Base-by-base conservation (phyloP, 2,329 filamentous ascomycete genomes). In the Colletotrichum gigasporum region DNA sequence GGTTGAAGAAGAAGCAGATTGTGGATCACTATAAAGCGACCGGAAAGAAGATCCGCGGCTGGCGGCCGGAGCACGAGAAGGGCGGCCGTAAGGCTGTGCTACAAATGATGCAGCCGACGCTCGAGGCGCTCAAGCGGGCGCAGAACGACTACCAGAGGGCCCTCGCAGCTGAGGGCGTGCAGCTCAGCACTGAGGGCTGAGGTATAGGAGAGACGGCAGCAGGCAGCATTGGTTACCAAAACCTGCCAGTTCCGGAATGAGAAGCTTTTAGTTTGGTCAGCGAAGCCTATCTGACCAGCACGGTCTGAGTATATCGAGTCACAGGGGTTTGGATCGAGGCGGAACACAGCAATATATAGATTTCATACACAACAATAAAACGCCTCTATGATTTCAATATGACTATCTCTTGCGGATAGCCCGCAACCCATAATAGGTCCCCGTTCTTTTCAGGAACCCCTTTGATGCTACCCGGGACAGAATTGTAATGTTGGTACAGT, bases 51-150 rank as follows among this genome's bases (percentile, higher is more conserved):
- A 82, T 90, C 24, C 87, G 86, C 63, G 62, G 66, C 8, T 88
- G 91, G 75, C 91, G 92, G 72, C 80, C 88, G 16, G 86, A 87
- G 39, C 85, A 85, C 61, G 83, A 96, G 14, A 87, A 86, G 9
- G 95, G 95, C 4, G 96, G 96, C 0, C 85, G 85, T 67, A 88
- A 89, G 67, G 91, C 90, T 2, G 93, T 97, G 3, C 83, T 89
- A 69, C 87, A 90, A 69, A 84, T 98, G 70, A 87, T 97, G 76
- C 87, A 87, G 61, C 92, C 93, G 4, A 91, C 92, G 4, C 81
- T 91, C 10, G 83, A 85, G 69, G 90, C 93, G 11, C 78, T 97
- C 65, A 83, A 87, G 62, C 87, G 86, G 69, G 94, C 94, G 5
- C 83, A 88, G 67, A 82, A 78, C n/a, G 87, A 90, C 72, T 97